phyloP scores from a whole-genome alignment of 192 early-diverging fungal species.

The Linnemannia zychae region DNA sequence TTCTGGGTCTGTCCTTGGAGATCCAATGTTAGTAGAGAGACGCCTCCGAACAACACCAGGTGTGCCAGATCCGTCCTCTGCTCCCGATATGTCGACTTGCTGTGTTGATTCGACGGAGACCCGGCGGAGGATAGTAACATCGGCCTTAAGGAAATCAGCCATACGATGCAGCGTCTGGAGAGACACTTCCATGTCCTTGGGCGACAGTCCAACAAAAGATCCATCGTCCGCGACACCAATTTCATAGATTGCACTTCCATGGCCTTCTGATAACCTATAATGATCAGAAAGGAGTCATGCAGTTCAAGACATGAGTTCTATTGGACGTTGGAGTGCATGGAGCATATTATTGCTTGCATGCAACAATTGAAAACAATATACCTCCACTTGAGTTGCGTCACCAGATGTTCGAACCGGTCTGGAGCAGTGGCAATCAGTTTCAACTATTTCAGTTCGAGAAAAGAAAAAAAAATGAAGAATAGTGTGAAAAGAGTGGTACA shows the following conservation, averaged over 20 bases:
- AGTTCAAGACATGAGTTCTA: not conserved
- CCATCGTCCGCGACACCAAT: slow-evolving; percentile 92
- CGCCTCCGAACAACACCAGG: slow-evolving; percentile 28
- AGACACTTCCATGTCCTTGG: slow-evolving; percentile 70
- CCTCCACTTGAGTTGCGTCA: slow-evolving; percentile 95
- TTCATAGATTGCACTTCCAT: slow-evolving; percentile 90
- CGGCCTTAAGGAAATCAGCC: slow-evolving; percentile 72
- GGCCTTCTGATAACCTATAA: slow-evolving; percentile 81
- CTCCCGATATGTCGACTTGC: not conserved
- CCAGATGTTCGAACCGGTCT: slow-evolving; percentile 85
- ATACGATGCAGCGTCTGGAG: slow-evolving; percentile 74
- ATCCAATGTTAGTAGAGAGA: slow-evolving; percentile 31
- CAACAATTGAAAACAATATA: slow-evolving; percentile 8
- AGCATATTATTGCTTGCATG: not conserved
- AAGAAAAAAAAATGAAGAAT: not conserved
- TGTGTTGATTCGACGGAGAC: slow-evolving; percentile 53
- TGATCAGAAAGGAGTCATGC: not conserved
- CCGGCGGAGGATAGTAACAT: slow-evolving; percentile 74
- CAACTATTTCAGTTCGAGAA: slow-evolving; percentile 64
- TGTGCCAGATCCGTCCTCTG: slow-evolving; percentile 40
- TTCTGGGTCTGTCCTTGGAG: slow-evolving; percentile 47
- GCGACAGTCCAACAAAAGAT: slow-evolving; percentile 76
- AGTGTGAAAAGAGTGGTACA: not conserved
- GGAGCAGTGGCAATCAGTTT: slow-evolving; percentile 75
- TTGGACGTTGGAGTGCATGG: not conserved